These are phyloP conservation scores for Laguncularia racemosa DNA, from an alignment of 345 rosid species.

Conservation along the genomic window DNA sequence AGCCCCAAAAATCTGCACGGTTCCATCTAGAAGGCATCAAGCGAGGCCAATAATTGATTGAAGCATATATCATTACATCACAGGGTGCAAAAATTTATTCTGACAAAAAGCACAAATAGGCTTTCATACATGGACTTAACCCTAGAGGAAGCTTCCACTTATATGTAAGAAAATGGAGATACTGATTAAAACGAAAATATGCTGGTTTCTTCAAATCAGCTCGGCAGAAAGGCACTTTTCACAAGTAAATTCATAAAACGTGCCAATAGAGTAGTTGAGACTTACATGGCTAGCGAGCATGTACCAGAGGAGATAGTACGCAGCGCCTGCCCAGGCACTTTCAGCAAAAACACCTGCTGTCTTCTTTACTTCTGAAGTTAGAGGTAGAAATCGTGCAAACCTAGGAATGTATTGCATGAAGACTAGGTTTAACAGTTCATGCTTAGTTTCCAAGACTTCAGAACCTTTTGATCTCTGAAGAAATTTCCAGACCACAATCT, in stretches of 20 bases:
- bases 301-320: conserved; percentile 87
- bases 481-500: conserved; percentile 70
- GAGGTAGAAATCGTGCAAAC: conserved; percentile 59
- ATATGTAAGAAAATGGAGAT: no score
- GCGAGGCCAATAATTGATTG: neutral
- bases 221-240: no score
- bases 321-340: conserved; percentile 78
- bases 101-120: no score
- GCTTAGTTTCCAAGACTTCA: conserved; percentile 53
- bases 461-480: conserved; percentile 49
- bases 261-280: neutral
- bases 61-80: neutral
- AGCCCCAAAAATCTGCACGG: conserved; percentile 64
- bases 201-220: no score
- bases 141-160: no score
- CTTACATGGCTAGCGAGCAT: conserved; percentile 87
- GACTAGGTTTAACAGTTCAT: conserved; percentile 43
- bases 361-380: conserved; percentile 78
- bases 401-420: conserved; percentile 75
- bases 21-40: conserved; percentile 2
- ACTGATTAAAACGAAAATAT: no score
- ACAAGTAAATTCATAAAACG: no score
- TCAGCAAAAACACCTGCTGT: conserved; percentile 81
- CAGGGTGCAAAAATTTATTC: neutral
- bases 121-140: no score